Percentiles rank a stretch among this genome's conserved stretches.
Evolutionary conservation across 2,329 filamentous ascomycete genomes (phyloP).

Genomic region (Aureobasidium sp.): DNA sequence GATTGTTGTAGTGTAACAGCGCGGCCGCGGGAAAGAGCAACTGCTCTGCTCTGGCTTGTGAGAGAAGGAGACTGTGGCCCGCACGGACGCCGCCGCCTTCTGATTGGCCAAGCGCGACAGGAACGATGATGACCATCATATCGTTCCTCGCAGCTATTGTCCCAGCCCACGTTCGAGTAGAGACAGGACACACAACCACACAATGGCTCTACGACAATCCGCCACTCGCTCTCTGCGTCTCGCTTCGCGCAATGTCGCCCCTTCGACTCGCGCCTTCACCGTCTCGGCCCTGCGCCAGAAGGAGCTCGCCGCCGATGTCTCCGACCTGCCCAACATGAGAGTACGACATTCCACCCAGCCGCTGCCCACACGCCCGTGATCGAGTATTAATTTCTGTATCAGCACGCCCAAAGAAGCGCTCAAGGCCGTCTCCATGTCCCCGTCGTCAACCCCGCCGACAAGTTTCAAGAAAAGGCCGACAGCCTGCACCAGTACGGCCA

Average conservation of each 20-base stretch:
- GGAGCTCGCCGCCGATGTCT: slow-evolving; percentile 33
- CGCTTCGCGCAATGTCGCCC: slow-evolving; percentile 10
- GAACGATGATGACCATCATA: slow-evolving; percentile 2
- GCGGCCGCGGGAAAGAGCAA: slow-evolving; percentile 11
- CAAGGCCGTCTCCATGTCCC: slow-evolving; percentile 59
- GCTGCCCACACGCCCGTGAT: background rate
- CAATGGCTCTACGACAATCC: slow-evolving; percentile 34
- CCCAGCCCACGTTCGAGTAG: background rate
- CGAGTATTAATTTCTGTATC: slow-evolving; percentile 10
- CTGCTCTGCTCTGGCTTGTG: background rate
- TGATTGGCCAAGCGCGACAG: slow-evolving; percentile 1
- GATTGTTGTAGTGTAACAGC: slow-evolving; percentile 9
- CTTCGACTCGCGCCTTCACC: slow-evolving; percentile 33
- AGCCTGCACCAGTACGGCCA: slow-evolving; percentile 89
- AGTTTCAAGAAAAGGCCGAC: slow-evolving; percentile 79
- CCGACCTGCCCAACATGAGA: slow-evolving; percentile 39
- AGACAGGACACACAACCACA: background rate
- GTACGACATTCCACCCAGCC: slow-evolving; percentile 20
- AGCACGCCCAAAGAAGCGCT: slow-evolving; percentile 35
- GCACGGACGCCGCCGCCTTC: background rate
- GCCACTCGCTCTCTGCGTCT: slow-evolving; percentile 21
- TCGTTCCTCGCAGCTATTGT: background rate
- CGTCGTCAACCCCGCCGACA: slow-evolving; percentile 86
- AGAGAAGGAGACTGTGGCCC: background rate
- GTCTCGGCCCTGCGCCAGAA: slow-evolving; percentile 34